Evolutionary conservation across 495 filamentous ascomycete genomes (phyloP), one percentile per base, ranked within the genome.

Genomic region (Lasiosphaeriaceae sp.): DNA sequence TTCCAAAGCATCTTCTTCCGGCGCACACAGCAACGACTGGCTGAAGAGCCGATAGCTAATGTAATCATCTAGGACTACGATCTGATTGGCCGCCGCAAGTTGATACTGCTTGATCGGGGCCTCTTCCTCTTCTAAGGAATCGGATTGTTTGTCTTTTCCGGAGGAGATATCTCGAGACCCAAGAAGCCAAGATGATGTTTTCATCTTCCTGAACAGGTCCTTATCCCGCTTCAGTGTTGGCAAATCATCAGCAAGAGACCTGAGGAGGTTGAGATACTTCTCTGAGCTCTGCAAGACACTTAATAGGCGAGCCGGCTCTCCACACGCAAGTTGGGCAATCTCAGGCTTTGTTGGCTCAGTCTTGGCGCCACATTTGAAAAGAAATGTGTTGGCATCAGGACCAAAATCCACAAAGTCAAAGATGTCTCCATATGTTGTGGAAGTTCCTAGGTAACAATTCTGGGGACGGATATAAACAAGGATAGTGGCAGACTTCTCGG

Each of bases 381-480:
- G 76, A 65, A 99, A 97, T 0, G 86, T 74, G 62, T 97, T 96
- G 3, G 90, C 93, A 64, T 92, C 84, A 50, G 79, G 69, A 3
- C 92, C 91, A 72, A 96, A 97, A 68, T 97, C 88, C 3, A 97
- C 90, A 71, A 96, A 99, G 67, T 97, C 92, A 60, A 97, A 96
- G 17, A 99, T 91, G 24, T 94, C 90, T 37, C 81, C 86, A 62
- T 92, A 97, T 12, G 81, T 82, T 20, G 84, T 75, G 55, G 86
- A 86, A 22, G 80, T 82, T 21, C 89, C 86, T 7, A 98, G 78
- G 71, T 94, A 96, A 64, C 87, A 91, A 31, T 82, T 71, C 23
- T 73, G 78, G 2, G 92, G 93, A 24, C 80, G 76, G 34, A 90
- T 58, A 34, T 69, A 65, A 34, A 68, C 54, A n/a, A 75, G 8